Evolutionary conservation across 2,329 filamentous ascomycete species (phyloP).

Genomic region (Fusarium sarcochroum): DNA sequence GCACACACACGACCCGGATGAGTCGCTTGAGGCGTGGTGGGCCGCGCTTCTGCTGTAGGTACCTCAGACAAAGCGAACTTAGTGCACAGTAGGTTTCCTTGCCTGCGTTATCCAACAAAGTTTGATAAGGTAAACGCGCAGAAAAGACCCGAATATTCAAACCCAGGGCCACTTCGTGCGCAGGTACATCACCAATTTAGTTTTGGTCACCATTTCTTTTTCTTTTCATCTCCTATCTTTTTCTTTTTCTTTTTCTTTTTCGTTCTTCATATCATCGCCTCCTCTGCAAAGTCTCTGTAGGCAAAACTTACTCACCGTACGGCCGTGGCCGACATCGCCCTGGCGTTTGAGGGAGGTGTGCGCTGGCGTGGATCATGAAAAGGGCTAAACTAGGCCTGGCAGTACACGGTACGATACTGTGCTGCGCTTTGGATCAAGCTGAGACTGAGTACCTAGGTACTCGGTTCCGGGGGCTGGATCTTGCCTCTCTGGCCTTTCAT

Average conservation of each 20-base stretch:
- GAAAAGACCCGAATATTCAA: not conserved
- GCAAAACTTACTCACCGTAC: constrained; percentile 23
- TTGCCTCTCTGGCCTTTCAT: constrained; percentile 20
- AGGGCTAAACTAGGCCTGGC: constrained; percentile 20
- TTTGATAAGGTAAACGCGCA: not conserved
- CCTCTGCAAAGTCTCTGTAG: not conserved
- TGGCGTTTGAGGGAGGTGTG: constrained; percentile 28
- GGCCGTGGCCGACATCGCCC: constrained; percentile 34
- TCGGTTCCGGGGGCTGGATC: constrained; percentile 22
- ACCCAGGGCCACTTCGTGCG: too few relatives aligned
- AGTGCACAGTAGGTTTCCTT: constrained; percentile 2
- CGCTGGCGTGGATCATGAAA: constrained; percentile 29
- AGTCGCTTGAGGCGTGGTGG: constrained; percentile 18
- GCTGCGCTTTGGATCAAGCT: constrained; percentile 29
- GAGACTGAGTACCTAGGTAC: constrained; percentile 26
- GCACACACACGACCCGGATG: constrained; percentile 8
- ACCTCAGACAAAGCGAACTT: constrained; percentile 12
- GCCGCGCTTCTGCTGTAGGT: constrained; percentile 9
- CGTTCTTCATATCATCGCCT: not conserved
- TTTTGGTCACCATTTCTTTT: not conserved
- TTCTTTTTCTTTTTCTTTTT: not conserved
- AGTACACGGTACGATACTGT: constrained; percentile 36
- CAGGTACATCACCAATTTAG: not conserved
- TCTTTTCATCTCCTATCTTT: not conserved
- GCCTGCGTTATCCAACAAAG: not conserved